Percentiles rank a stretch among this genome's conserved stretches.
These are phyloP conservation scores for Candolleomyces eurysporus DNA, from an alignment of 768 basidiomycete genomes.

Conservation along the genomic window DNA sequence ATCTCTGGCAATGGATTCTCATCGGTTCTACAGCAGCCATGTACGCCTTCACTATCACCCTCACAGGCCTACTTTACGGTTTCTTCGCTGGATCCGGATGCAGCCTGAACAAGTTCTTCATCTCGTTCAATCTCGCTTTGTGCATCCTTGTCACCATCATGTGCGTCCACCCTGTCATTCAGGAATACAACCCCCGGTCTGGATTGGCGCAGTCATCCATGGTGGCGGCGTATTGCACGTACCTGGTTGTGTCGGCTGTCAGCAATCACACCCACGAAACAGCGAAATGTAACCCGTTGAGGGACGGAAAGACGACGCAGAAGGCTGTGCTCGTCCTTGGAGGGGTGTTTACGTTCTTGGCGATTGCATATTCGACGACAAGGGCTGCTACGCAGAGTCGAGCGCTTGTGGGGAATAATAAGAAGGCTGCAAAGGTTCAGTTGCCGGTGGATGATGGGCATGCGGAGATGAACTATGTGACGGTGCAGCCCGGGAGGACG, in stretches of 20 bases:
- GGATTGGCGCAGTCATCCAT: slow-evolving; percentile 94
- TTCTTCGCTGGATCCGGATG: slow-evolving; percentile 90
- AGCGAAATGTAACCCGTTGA: slow-evolving; percentile 84
- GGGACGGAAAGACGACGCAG: slow-evolving; percentile 65
- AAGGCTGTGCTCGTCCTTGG: slow-evolving; percentile 88
- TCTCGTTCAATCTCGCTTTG: slow-evolving; percentile 87
- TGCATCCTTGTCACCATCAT: slow-evolving; percentile 77
- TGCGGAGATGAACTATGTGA: slow-evolving; percentile 75
- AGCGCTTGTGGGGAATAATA: slow-evolving; percentile 77
- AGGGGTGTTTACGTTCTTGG: slow-evolving; percentile 94
- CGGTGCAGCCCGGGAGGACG: slow-evolving; percentile 76
- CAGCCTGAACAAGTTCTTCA: slow-evolving; percentile 94
- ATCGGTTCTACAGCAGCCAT: slow-evolving; percentile 89
- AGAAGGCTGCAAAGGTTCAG: slow-evolving; percentile 63
- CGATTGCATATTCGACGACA: slow-evolving; percentile 96
- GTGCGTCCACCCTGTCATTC: slow-evolving; percentile 81
- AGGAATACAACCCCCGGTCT: slow-evolving; percentile 90
- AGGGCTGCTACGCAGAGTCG: slow-evolving; percentile 94
- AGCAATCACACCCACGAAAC: slow-evolving; percentile 83
- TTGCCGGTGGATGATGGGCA: slow-evolving; percentile 58
- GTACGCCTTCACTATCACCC: slow-evolving; percentile 79
- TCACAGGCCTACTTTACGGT: slow-evolving; percentile 86
- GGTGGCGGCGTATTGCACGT: slow-evolving; percentile 98
- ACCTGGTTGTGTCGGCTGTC: slow-evolving; percentile 90
- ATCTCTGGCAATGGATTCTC: slow-evolving; percentile 94